Conservation (phyloP, 1,139 yeast genomes). For the Scheffersomyces lignicola region DNA sequence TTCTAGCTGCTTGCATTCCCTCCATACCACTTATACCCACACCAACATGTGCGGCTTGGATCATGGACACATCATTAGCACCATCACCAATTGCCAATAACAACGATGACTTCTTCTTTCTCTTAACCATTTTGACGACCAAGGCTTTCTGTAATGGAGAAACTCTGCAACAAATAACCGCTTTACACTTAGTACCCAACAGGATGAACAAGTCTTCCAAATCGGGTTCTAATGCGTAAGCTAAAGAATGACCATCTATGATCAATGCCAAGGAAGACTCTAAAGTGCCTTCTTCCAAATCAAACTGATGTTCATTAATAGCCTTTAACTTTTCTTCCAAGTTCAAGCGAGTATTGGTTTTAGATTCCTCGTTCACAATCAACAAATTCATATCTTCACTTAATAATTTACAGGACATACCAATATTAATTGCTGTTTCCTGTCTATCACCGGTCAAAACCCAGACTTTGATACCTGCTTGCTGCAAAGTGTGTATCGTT, state of each 20-base stretch:
- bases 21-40: conserved; percentile 99
- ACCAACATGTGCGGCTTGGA: conserved; percentile 96
- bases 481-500: conserved; percentile 89
- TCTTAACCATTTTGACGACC: conserved; percentile 85
- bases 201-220: conserved; percentile 77
- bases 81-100: conserved; percentile 97
- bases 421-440: conserved; percentile 98
- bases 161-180: conserved; percentile 93
- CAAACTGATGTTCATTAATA: conserved; percentile 64
- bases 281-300: conserved; percentile 54
- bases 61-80: conserved; percentile 98
- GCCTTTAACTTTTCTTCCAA: conserved; percentile 76
- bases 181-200: conserved; percentile 84
- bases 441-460: conserved; percentile 97
- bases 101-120: conserved; percentile 55
- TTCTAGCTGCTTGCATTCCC: conserved; percentile 98
- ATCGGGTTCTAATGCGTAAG: conserved; percentile 78
- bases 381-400: conserved; percentile 95
- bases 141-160: conserved; percentile 97
- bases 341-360: conserved; percentile 71
- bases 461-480: conserved; percentile 97
- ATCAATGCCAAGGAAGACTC: conserved; percentile 81
- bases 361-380: conserved; percentile 82
- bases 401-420: conserved; percentile 92
- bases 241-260: conserved; percentile 90